A percentile compares a stretch with the other conserved stretches of the same genome.
Conservation (phyloP, 495 filamentous ascomycete species). For the Aspergillus egyptiacus region DNA sequence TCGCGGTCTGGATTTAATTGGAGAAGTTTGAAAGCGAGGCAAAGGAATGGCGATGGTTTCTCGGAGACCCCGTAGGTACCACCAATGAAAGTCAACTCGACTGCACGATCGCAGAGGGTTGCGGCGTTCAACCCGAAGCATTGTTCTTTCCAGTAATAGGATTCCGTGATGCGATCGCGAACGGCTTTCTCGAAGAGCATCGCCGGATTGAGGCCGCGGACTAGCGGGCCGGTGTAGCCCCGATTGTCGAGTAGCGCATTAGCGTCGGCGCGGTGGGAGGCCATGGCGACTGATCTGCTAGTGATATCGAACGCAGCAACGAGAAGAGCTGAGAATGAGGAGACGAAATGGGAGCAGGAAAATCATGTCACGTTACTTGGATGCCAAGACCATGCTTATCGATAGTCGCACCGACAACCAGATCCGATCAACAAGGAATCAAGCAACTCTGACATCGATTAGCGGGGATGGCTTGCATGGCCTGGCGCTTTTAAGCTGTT, state of each 20-base stretch:
- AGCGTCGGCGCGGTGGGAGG: constrained; percentile 64
- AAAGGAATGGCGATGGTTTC: constrained; percentile 87
- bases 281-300: constrained; percentile 18
- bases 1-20: constrained; percentile 76
- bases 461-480: too few relatives aligned
- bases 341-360: constrained; percentile 3
- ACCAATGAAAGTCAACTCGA: constrained; percentile 74
- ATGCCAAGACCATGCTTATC: constrained; percentile 35
- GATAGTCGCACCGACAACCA: constrained; percentile 43
- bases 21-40: constrained; percentile 88
- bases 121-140: constrained; percentile 92
- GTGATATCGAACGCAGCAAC: not conserved
- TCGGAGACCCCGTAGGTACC: constrained; percentile 78
- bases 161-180: constrained; percentile 87
- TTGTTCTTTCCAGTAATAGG: constrained; percentile 98
- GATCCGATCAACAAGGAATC: constrained; percentile 1
- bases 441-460: not conserved
- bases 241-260: constrained; percentile 73
- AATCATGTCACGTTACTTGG: constrained; percentile 7
- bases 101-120: constrained; percentile 84
- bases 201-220: constrained; percentile 79
- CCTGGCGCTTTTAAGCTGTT: too few relatives aligned
- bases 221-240: constrained; percentile 60
- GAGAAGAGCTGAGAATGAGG: not conserved
- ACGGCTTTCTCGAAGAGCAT: constrained; percentile 89